Evolutionary conservation across 176 grass and related monocot species (phyloP).

Genomic region (bread wheat (Triticum aestivum)): IWGSC_CS_RefSeq_v2.1 NC_057810.1:358718515-358719014

Average conservation of each 20-base stretch:
- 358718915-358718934: no score
- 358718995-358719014: no score
- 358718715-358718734: neutral
- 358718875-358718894: neutral
- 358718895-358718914: no score
- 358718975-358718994: no score
- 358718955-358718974: neutral
- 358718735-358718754: neutral
- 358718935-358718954: no score
- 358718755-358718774: neutral
- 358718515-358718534: neutral
- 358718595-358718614: no score
- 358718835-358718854: neutral
- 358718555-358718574: no score
- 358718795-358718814: neutral
- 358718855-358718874: neutral
- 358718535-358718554: neutral
- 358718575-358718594: no score
- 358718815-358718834: conserved; percentile 5
- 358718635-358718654: no score
- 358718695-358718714: neutral
- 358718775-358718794: neutral
- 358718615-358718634: no score
- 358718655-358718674: no score
- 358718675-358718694: neutral